These are phyloP conservation scores for Tricholoma furcatifolium DNA, from an alignment of 768 basidiomycete species.

Conservation along the genomic window DNA sequence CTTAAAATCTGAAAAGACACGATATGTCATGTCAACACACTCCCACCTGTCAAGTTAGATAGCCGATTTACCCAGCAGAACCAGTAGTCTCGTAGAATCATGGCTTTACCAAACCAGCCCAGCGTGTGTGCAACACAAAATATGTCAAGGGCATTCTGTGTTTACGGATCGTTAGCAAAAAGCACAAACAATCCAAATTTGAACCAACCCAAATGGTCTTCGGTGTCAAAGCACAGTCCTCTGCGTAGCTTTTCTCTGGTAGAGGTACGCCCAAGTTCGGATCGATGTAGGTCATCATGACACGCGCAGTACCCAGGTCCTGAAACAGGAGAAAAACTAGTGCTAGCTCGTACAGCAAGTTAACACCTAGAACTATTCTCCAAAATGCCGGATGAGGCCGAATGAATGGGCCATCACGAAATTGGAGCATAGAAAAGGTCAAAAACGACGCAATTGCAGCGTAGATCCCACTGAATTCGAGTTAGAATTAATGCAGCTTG, in stretches of 20 bases:
- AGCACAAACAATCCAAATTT: background rate
- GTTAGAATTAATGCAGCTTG: constrained; percentile 1
- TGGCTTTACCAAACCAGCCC: constrained; percentile 91
- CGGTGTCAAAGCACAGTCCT: constrained; percentile 67
- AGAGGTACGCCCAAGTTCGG: constrained; percentile 67
- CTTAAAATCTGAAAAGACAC: constrained; percentile 63
- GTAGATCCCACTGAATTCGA: constrained; percentile 61
- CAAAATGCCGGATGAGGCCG: constrained; percentile 88
- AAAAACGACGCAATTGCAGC: constrained; percentile 75
- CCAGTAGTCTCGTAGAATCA: constrained; percentile 91
- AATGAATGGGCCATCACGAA: constrained; percentile 87
- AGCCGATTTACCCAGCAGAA: constrained; percentile 76
- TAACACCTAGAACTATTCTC: constrained; percentile 76
- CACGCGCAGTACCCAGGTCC: constrained; percentile 72
- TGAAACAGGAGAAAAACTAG: constrained; percentile 87
- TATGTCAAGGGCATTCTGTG: constrained; percentile 76
- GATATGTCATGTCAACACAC: constrained; percentile 10
- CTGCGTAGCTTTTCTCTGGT: constrained; percentile 85
- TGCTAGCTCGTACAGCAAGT: constrained; percentile 79
- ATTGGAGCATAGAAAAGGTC: constrained; percentile 82
- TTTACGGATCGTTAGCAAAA: background rate
- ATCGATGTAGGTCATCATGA: constrained; percentile 81
- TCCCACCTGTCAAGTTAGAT: background rate
- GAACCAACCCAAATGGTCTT: constrained; percentile 64
- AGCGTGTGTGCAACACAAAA: constrained; percentile 85